Base-by-base conservation (phyloP, 148 eudicot species). In the Chenopodium formosanum region DNA sequence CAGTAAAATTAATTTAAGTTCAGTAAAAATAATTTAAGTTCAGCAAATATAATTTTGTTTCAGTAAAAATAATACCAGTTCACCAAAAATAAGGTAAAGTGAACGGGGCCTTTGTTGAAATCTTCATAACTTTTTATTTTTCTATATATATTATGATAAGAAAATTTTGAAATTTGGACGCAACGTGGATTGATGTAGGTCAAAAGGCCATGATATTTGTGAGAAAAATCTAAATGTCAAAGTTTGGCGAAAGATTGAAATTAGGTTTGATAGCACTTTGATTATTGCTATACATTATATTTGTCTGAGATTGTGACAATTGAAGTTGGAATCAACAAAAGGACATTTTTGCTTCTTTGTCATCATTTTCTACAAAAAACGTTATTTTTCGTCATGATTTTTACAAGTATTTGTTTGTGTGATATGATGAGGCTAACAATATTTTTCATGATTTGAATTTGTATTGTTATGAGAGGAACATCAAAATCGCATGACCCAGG, bases 301-400 rank as follows among this genome's bases (percentile, higher is more conserved):
- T 11, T 53, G 20, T 53, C 19, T 7, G 12, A 20, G 74, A 70
- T 37, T 20, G 74, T 70, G 74, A 70, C 74, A 34, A 34, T 0
- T 70, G 10, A 37, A 70, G 37, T 64, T 9, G 68, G 27, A 16
- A 31, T 70, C 20, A 70, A 20, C 74, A 70, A 70, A 19, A 70
- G 22, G 25, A 70, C 50, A 70, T 34, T 70, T 70, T 37, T 70
- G n/a, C 50, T 34, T 19, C n/a, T 70, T 70, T 70, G 74, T 70
- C 13, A 37, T n/a, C 50, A 40, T 37, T 70, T 32, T 40, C 16
- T 12, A 37, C 9, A 37, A 50, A 25, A 31, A 72, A 72, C 0
- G 17, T 40, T 34, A 32, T 31, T 68, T 69, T 69, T 14, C 31
- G 34, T 69, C 20, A 31, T 32, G 44, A 40, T 40, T 5, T 40